Base-by-base conservation (phyloP, 1,284 basidiomycete species). In the Flammula alnicola region DNA sequence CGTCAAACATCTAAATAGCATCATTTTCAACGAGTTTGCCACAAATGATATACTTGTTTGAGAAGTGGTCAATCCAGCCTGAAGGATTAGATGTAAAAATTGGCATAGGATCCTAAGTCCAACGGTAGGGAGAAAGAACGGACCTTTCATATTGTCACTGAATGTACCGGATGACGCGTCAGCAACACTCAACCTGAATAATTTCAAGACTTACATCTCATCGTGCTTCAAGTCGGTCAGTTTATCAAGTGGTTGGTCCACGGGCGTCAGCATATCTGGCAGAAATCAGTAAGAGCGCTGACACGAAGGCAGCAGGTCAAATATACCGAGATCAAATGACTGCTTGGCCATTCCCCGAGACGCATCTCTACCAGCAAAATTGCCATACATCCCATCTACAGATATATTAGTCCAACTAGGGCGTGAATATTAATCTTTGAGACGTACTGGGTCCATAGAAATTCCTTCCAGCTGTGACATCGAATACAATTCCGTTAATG, bases 291-390 rank as follows among this genome's bases (percentile, higher is more conserved):
- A 9, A 51, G 30, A 30, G 20, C 44, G 25, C 14, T 20, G 39
- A 27, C n/a, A 33, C 2, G 32, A 19, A 27, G 11, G 32, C 23
- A 44, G 14, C 7, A 36, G 3, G n/a, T 30, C 19, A 5, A 12
- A 69, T 84, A 54, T 62, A 93, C 93, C 92, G 22, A 78, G 40
- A 60, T 95, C 95, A 60, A 98, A 98, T 3, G 92, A 95, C 72
- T 98, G 95, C 70, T 95, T 97, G 6, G 95, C 95, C 94, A 97
- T 96, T 9, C 95, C 94, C 37, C 94, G 77, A 7, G 91, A 95
- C 0, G 95, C 95, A 71, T 98, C 95, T 44, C 93, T 76, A 3
- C 95, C 95, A 2, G 95, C 94, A 76, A 98, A 97, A 71, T 97
- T 97, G 25, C 94, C 95, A 64, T 98, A 98, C 80, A 95, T 93